phyloP scores from a whole-genome alignment of 2,329 filamentous ascomycete species.

The Penicillium frequentans region DNA sequence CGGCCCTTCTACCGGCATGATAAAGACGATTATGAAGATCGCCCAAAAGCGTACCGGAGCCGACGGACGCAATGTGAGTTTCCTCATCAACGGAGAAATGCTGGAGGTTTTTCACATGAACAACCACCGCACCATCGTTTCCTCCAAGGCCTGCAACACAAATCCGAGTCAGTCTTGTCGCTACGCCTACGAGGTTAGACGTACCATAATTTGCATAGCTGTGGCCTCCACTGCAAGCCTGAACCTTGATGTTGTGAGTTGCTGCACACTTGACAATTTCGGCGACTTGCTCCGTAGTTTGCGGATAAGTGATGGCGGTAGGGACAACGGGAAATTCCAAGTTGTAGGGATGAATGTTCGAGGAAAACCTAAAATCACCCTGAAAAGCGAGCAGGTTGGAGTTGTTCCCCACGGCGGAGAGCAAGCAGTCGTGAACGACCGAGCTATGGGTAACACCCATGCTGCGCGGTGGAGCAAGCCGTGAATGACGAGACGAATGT shows the following conservation, averaged over 20 bases:
- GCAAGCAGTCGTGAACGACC: constrained; percentile 19
- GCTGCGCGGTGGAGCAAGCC: not conserved
- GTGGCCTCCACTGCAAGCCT: constrained; percentile 23
- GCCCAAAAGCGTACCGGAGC: constrained; percentile 34
- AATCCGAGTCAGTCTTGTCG: not conserved
- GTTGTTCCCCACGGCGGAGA: constrained; percentile 21
- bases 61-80: constrained; percentile 35
- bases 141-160: constrained; percentile 33
- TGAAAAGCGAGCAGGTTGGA: constrained; percentile 15
- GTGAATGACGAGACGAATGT: not conserved
- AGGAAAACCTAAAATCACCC: constrained; percentile 21
- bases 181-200: not conserved
- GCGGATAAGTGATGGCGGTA: constrained; percentile 17
- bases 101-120: constrained; percentile 33
- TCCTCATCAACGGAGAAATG: constrained; percentile 33
- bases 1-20: constrained; percentile 31
- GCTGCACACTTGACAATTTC: constrained; percentile 20
- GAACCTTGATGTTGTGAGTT: constrained; percentile 15
- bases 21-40: constrained; percentile 34
- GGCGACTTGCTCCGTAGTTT: constrained; percentile 15
- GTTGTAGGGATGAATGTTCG: constrained; percentile 23
- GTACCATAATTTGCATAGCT: constrained; percentile 45
- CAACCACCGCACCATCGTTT: constrained; percentile 29
- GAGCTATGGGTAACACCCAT: constrained; percentile 22
- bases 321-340: constrained; percentile 24